Percentiles rank a stretch among this genome's conserved stretches.
Evolutionary conservation across 257 asterid species (phyloP).

Genomic region (Prunella vulgaris): DNA sequence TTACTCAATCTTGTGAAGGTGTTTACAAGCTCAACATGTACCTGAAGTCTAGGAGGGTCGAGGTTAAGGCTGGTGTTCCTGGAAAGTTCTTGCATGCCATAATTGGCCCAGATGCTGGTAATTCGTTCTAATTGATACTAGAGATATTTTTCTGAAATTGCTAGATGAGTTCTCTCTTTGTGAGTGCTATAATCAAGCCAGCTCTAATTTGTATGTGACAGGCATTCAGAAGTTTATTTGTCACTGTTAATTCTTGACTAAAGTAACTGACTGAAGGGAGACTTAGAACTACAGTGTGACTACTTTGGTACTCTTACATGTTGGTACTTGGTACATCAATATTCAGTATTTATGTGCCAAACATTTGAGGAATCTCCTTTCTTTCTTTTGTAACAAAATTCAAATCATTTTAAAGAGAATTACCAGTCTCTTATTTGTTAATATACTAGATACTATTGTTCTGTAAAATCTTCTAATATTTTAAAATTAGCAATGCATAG

Average conservation of each 20-base stretch:
- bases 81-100: slow-evolving; percentile 76
- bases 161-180: neutral
- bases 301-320: neutral
- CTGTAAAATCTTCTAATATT: neutral
- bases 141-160: neutral
- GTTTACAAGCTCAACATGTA: slow-evolving; percentile 51
- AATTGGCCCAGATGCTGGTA: slow-evolving; percentile 69
- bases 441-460: neutral
- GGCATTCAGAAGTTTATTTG: neutral
- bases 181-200: neutral
- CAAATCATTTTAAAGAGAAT: neutral
- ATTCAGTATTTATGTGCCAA: neutral
- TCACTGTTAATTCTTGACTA: neutral
- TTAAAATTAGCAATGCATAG: neutral
- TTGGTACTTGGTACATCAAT: neutral
- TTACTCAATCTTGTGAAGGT: slow-evolving; percentile 53
- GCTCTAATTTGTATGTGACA: neutral
- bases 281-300: neutral
- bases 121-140: slow-evolving; percentile 14
- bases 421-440: neutral
- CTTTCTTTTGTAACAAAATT: neutral
- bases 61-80: slow-evolving; percentile 65
- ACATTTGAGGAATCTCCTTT: neutral
- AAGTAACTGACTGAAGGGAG: neutral
- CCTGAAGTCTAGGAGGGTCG: slow-evolving; percentile 53